Conservation (phyloP, 1,139 yeast species). For the Hemisphaericaspora lyxosophila region DNA sequence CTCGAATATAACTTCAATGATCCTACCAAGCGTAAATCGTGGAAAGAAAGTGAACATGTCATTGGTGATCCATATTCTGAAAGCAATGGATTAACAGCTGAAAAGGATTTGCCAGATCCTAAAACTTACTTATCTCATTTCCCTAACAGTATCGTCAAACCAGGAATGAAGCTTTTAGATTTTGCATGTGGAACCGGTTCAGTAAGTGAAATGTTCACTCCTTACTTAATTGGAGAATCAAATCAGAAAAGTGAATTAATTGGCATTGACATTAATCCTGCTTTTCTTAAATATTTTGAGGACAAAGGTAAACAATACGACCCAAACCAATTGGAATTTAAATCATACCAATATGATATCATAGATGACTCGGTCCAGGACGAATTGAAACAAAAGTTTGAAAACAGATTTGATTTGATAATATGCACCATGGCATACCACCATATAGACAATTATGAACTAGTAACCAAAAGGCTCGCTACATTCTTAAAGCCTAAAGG, state of each 20-base stretch:
- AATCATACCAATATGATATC: slow-evolving; percentile 27
- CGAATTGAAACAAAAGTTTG: slow-evolving; percentile 18
- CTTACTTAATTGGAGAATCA: slow-evolving; percentile 21
- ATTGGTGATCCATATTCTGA: slow-evolving; percentile 20
- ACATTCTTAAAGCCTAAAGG: slow-evolving; percentile 37
- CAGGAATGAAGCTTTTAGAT: slow-evolving; percentile 33
- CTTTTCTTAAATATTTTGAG: slow-evolving; percentile 26
- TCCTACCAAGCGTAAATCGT: slow-evolving; percentile 13
- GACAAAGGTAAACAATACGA: slow-evolving; percentile 13
- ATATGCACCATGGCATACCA: slow-evolving; percentile 42
- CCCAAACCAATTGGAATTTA: slow-evolving; percentile 12
- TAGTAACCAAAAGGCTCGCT: slow-evolving; percentile 31
- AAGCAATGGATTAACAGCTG: slow-evolving; percentile 15
- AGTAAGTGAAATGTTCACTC: slow-evolving; percentile 29
- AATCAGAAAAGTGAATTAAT: slow-evolving; percentile 19
- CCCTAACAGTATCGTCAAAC: slow-evolving; percentile 21
- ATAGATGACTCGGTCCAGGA: slow-evolving; percentile 22
- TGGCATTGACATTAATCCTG: slow-evolving; percentile 40
- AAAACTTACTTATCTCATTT: slow-evolving; percentile 10
- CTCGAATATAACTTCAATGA: slow-evolving; percentile 20
- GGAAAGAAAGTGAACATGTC: slow-evolving; percentile 13
- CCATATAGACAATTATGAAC: slow-evolving; percentile 35
- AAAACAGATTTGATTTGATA: slow-evolving; percentile 30
- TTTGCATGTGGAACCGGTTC: slow-evolving; percentile 50
- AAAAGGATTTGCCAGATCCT: slow-evolving; percentile 16